phyloP scores from a whole-genome alignment of 2,329 filamentous ascomycete species.

The Cryphonectria parasitica region DNA sequence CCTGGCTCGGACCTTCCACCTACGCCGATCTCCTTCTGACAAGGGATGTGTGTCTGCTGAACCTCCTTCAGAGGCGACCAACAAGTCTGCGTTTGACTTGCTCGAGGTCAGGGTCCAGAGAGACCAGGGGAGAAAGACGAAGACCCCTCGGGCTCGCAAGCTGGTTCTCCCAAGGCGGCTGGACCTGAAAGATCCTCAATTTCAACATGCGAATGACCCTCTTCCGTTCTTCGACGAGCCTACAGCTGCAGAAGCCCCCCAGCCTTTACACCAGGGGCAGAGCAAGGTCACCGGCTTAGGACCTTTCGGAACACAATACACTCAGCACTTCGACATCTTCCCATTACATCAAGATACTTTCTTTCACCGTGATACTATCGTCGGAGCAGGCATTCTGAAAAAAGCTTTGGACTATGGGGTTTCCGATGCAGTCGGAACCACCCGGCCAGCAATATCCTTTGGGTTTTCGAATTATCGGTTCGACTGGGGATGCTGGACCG shows the following conservation, averaged over 20 bases:
- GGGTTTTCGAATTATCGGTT: conserved; percentile 53
- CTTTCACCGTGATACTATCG: conserved; percentile 63
- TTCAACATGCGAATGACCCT: conserved; percentile 57
- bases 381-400: conserved; percentile 58
- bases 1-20: conserved; percentile 23
- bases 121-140: conserved; percentile 6
- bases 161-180: conserved; percentile 47
- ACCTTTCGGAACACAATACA: conserved; percentile 64
- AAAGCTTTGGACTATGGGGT: conserved; percentile 39
- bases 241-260: conserved; percentile 31
- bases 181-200: conserved; percentile 57
- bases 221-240: conserved; percentile 40
- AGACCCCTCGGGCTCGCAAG: conserved; percentile 47
- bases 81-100: neutral
- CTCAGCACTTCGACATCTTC: conserved; percentile 65
- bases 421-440: conserved; percentile 25
- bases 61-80: conserved; percentile 28
- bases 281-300: conserved; percentile 58
- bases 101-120: neutral
- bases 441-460: conserved; percentile 45
- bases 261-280: conserved; percentile 30
- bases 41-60: neutral
- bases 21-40: conserved; percentile 10
- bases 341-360: conserved; percentile 59
- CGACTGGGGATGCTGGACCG: conserved; percentile 61